These are phyloP conservation scores for Andrographis paniculata DNA, from an alignment of 305 asterid genomes.

Conservation along the genomic window DNA sequence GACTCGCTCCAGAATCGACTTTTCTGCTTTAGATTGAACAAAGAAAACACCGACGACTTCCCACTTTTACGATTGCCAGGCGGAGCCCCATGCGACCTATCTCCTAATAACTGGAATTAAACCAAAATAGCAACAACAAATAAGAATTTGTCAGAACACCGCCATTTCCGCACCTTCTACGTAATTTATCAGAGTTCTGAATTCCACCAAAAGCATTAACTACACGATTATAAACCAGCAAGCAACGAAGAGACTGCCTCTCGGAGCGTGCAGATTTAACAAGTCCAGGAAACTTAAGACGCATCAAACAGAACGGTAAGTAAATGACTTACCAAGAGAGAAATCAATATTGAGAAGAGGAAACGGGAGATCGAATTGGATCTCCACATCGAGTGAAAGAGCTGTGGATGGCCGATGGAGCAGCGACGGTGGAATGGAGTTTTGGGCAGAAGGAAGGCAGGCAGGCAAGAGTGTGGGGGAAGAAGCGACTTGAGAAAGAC, in stretches of 20 bases:
- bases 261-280: too few species aligned
- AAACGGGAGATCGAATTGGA: constrained; percentile 38
- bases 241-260: not conserved
- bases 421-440: too few species aligned
- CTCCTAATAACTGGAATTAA: constrained; percentile 41
- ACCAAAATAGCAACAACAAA: constrained; percentile 12
- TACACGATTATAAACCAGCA: constrained; percentile 7
- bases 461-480: constrained; percentile 16
- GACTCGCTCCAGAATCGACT: constrained; percentile 96
- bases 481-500: constrained; percentile 16
- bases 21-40: constrained; percentile 89
- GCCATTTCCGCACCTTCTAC: not conserved
- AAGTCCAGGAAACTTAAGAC: too few species aligned
- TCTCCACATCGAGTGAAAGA: constrained; percentile 34
- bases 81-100: constrained; percentile 53
- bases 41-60: constrained; percentile 68
- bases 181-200: not conserved
- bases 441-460: too few species aligned
- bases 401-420: too few species aligned
- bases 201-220: constrained; percentile 11
- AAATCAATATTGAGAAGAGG: constrained; percentile 21
- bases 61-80: constrained; percentile 46
- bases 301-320: too few species aligned
- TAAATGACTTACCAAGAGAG: constrained; percentile 31
- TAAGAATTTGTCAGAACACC: constrained; percentile 13